Evolutionary conservation across 2,329 filamentous ascomycete species (phyloP).

Genomic region (Ophioceras dolichostomum): DNA sequence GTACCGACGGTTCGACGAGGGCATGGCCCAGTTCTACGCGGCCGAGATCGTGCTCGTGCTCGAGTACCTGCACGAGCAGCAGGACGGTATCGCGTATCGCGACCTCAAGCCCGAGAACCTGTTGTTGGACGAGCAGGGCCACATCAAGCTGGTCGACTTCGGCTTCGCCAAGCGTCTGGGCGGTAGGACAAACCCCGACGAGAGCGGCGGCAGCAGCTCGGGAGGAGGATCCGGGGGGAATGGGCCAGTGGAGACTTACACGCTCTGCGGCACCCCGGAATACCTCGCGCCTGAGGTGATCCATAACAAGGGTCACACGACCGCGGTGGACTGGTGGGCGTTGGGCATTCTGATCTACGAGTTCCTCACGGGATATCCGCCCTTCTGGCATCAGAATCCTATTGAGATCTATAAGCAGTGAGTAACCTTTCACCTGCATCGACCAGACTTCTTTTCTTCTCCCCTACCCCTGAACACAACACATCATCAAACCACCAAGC

Average conservation of each 20-base stretch:
- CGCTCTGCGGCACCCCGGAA: conserved; percentile 71
- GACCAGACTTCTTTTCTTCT: background rate
- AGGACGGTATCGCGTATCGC: conserved; percentile 67
- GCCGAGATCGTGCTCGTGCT: conserved; percentile 75
- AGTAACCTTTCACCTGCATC: conserved; percentile 13
- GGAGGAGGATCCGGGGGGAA: background rate
- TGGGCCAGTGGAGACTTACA: conserved; percentile 57
- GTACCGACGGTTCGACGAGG: conserved; percentile 67
- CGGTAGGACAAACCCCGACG: conserved; percentile 23
- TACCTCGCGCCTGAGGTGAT: conserved; percentile 80
- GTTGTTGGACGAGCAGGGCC: conserved; percentile 62
- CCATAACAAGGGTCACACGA: conserved; percentile 65
- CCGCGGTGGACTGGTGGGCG: conserved; percentile 80
- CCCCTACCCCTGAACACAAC: background rate
- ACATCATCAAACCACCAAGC: background rate
- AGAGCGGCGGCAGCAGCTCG: conserved; percentile 10
- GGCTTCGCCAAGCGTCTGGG: conserved; percentile 74
- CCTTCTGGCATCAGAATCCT: conserved; percentile 78
- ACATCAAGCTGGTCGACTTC: conserved; percentile 76
- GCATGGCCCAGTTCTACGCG: conserved; percentile 68
- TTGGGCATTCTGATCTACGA: conserved; percentile 76
- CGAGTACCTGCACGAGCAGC: conserved; percentile 67
- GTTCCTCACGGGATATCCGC: conserved; percentile 73
- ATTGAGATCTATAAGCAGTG: conserved; percentile 78
- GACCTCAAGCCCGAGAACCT: conserved; percentile 79